These are phyloP conservation scores for Rhodotorula diobovata DNA, from an alignment of 768 basidiomycete genomes.

Conservation along the genomic window DNA sequence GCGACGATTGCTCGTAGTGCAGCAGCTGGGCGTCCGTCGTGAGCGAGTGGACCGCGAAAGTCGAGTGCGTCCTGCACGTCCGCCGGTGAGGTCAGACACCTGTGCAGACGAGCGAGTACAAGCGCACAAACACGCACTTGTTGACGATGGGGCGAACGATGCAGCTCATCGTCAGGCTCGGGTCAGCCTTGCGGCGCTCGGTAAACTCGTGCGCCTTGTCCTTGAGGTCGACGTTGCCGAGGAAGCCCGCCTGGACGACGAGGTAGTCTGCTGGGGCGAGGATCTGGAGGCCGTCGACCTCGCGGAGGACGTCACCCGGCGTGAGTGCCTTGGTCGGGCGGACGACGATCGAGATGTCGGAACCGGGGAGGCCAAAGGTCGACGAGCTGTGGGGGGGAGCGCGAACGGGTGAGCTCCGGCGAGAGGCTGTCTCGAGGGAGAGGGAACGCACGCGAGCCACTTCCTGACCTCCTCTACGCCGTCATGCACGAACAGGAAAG, in stretches of 20 bases:
- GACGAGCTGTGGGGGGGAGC: slow-evolving; percentile 3
- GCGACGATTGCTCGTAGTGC: slow-evolving; percentile 73
- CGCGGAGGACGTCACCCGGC: slow-evolving; percentile 85
- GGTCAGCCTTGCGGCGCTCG: slow-evolving; percentile 79
- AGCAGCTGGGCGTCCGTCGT: slow-evolving; percentile 75
- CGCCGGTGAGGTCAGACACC: neutral
- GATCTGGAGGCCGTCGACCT: slow-evolving; percentile 85
- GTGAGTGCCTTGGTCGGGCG: slow-evolving; percentile 82
- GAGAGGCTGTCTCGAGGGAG: neutral
- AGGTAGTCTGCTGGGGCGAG: slow-evolving; percentile 80
- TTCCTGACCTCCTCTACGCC: slow-evolving; percentile 79
- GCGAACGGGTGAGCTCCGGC: slow-evolving; percentile 1
- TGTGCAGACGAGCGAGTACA: neutral
- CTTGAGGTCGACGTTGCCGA: slow-evolving; percentile 79
- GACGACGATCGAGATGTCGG: slow-evolving; percentile 77
- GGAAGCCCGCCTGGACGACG: slow-evolving; percentile 82
- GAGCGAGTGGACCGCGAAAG: slow-evolving; percentile 62
- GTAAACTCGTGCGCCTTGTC: slow-evolving; percentile 49
- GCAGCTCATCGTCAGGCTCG: slow-evolving; percentile 83
- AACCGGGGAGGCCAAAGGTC: slow-evolving; percentile 51
- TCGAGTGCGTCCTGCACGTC: slow-evolving; percentile 35
- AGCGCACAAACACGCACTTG: slow-evolving; percentile 52
- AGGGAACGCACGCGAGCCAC: slow-evolving; percentile 67
- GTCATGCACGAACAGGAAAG: slow-evolving; percentile 89
- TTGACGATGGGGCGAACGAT: slow-evolving; percentile 22